Conservation (phyloP, 2,329 filamentous ascomycete species). For the Purpureocillium lavendulum region DNA sequence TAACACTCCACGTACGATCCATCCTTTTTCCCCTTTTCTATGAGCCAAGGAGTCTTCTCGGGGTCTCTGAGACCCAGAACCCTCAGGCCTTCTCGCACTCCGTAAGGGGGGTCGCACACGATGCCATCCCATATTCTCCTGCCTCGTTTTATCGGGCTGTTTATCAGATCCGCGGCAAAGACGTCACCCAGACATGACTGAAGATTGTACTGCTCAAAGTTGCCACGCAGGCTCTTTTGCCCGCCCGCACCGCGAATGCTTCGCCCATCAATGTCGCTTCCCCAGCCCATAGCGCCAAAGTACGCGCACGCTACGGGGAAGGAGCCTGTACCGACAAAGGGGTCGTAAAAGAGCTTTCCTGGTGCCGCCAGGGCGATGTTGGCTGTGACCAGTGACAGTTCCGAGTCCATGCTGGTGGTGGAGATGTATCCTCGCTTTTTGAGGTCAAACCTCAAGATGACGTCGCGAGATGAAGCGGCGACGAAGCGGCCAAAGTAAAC, state of each 20-base stretch:
- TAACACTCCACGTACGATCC: constrained; percentile 48
- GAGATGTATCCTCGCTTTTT: constrained; percentile 93
- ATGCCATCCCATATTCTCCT: constrained; percentile 75
- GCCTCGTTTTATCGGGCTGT: constrained; percentile 60
- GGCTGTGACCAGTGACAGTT: constrained; percentile 82
- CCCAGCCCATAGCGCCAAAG: constrained; percentile 76
- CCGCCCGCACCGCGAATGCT: constrained; percentile 68
- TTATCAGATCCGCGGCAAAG: constrained; percentile 81
- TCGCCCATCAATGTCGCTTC: constrained; percentile 89
- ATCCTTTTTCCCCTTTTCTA: constrained; percentile 61
- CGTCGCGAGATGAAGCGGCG: constrained; percentile 56
- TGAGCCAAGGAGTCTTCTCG: constrained; percentile 47
- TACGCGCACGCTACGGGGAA: constrained; percentile 86
- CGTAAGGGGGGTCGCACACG: constrained; percentile 92
- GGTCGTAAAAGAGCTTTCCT: constrained; percentile 85
- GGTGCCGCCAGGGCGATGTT: constrained; percentile 79
- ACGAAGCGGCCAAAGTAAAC: constrained; percentile 69
- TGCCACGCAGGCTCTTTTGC: constrained; percentile 47
- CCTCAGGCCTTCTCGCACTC: constrained; percentile 82
- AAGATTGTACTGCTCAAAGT: constrained; percentile 79
- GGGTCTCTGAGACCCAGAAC: constrained; percentile 74
- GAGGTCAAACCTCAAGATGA: constrained; percentile 69
- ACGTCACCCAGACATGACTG: constrained; percentile 60
- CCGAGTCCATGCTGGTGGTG: constrained; percentile 95
- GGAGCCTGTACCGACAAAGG: constrained; percentile 90